Base-by-base conservation (phyloP, 2,329 filamentous ascomycete species). In the Alternaria dauci region DNA sequence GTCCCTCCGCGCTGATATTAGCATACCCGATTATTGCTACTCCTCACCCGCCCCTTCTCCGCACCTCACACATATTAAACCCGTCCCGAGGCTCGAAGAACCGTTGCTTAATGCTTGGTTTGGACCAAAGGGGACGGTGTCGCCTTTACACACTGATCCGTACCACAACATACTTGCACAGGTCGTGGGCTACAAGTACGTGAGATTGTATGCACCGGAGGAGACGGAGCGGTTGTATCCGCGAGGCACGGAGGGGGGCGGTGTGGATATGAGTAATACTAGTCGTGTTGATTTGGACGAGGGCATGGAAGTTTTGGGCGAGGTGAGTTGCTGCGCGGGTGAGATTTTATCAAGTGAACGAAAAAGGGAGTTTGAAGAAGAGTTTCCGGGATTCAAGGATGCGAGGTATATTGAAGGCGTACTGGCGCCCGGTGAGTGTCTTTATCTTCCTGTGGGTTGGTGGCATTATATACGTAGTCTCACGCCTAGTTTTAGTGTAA, bases 401-500 rank as follows among this genome's bases (percentile, higher is more conserved):
- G 83, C 91, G 2, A 81, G 85, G 55, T 94, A 90, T 73, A 80
- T 91, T 34, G 95, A 99, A 72, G 89, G 89, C 57, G 85, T 98
- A 1, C 80, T 99, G 6, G 87, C 85, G 30, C 90, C 91, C 1
- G 95, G 94, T 0, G 93, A 99, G 54, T 91, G 89, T 65, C 76
- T 99, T 54, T 95, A 97, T 75, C 92, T 99, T 54, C 95, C 95
- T 0, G 85, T 92, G 5, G 95, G 94, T 0, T 99, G 95, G 94
- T 99, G 95, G 95, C 95, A 99, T 82, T 98, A 97, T 78, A 92
- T 98, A 4, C 85, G 91, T 61, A 93, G 93, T 51, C 76, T 98
- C 71, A 93, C 88, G 58, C 87, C 92, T 20, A 97, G 94, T 74
- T 94, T 96, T 73, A 97, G 94, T 68, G 93, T 98, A 12, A 97